Base-by-base conservation (phyloP, 176 grass and related monocot genomes). In the Dactylis glomerata region DNA sequence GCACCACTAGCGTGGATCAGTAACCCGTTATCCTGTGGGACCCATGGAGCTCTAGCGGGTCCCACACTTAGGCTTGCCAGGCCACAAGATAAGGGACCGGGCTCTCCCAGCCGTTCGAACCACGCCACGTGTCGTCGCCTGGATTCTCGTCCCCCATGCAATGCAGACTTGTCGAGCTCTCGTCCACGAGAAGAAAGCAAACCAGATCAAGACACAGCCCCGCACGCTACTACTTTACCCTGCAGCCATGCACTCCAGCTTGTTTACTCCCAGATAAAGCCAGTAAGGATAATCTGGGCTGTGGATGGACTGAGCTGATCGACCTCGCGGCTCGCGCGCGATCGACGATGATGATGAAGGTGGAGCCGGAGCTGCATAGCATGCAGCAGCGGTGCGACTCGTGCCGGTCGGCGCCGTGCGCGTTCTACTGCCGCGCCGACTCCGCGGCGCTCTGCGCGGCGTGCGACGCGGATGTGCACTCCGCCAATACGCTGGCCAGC, bases 401-500 rank as follows among this genome's bases (percentile, higher is more conserved):
- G 51, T 92, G 90, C 74, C 79, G 87, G 31, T 84, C 80, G 26
- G 87, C 73, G 57, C 82, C 69, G 87, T 81, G 36, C 81, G 51
- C 37, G 10, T 71, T 82, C 67, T 82, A 73, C 9, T 95, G 92
- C 90, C 89, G 85, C 44, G 92, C 90, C 9, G 92, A 95, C 34
- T 88, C 92, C 5, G 90, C 92, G 2, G 68, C 71, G 1, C 88
- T 90, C 8, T 93, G 91, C 31, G 52, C 37, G 1, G 83, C 73
- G 7, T 93, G 85, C n/a, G 91, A 93, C 75, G 85, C 85, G 0
- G 91, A 93, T 27, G 87, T 93, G 82, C 88, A 93, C 88, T 68
- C 76, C 38, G 89, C 87, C n/a, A 95, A 95, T 58, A 85, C 92
- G 33, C 83, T 95, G 34, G 90, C 92, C 13, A 85, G 90, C 73